Evolutionary conservation across 2,329 filamentous ascomycete species (phyloP).

Genomic region (Cladosporium austrohemisphaericum): DNA sequence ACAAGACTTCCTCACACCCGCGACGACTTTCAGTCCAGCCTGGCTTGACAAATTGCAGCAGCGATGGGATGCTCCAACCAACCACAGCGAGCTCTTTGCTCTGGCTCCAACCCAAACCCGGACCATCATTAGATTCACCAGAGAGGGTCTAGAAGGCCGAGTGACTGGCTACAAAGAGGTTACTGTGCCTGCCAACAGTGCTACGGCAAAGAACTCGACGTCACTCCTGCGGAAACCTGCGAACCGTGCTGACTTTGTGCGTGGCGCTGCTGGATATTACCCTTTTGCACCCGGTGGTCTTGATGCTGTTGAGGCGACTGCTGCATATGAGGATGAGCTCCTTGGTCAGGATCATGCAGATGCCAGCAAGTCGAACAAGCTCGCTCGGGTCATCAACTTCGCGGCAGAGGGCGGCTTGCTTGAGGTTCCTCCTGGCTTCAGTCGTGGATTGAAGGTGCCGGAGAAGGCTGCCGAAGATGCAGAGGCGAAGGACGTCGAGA

Average conservation of each 20-base stretch:
- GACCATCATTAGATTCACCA: constrained; percentile 87
- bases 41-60: constrained; percentile 91
- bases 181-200: constrained; percentile 82
- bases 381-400: constrained; percentile 86
- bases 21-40: constrained; percentile 70
- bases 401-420: constrained; percentile 73
- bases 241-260: constrained; percentile 81
- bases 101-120: constrained; percentile 88
- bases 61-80: constrained; percentile 76
- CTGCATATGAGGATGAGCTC: constrained; percentile 75
- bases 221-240: constrained; percentile 83
- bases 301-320: constrained; percentile 79
- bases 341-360: constrained; percentile 34
- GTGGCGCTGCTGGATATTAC: constrained; percentile 88
- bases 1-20: constrained; percentile 72
- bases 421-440: constrained; percentile 76
- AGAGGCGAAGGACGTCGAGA: constrained; percentile 66
- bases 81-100: constrained; percentile 80
- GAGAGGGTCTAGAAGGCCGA: constrained; percentile 85
- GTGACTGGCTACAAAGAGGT: constrained; percentile 94
- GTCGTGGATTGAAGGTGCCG: constrained; percentile 70
- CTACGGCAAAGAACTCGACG: constrained; percentile 92
- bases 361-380: constrained; percentile 40
- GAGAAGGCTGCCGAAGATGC: constrained; percentile 53
- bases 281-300: constrained; percentile 89